These are phyloP conservation scores for Epichloe baconii DNA, from an alignment of 2,329 filamentous ascomycete species.

Conservation along the genomic window DNA sequence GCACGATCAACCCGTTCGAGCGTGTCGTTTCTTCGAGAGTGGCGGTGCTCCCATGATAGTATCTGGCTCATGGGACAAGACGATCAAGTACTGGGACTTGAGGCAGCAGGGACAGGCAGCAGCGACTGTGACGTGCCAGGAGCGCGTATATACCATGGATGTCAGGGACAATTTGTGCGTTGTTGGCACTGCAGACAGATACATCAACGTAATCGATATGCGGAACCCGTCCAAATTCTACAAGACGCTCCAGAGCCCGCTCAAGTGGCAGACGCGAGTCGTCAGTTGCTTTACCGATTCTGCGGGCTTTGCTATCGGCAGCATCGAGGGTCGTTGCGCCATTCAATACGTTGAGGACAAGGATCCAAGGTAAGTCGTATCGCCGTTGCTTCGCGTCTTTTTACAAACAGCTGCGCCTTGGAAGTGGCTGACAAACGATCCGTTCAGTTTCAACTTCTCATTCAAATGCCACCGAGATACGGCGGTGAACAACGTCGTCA, in stretches of 20 bases:
- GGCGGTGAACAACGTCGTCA: constrained; percentile 61
- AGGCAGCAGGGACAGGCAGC: constrained; percentile 47
- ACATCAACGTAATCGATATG: constrained; percentile 91
- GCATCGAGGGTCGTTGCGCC: constrained; percentile 91
- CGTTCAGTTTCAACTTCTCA: constrained; percentile 71
- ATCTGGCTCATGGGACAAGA: constrained; percentile 88
- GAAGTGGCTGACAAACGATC: background rate
- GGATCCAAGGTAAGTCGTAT: constrained; percentile 50
- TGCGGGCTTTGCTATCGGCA: constrained; percentile 84
- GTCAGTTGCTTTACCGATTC: constrained; percentile 92
- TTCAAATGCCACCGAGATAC: constrained; percentile 97
- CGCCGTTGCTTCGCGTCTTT: background rate
- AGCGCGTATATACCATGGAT: constrained; percentile 84
- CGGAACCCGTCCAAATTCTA: constrained; percentile 81
- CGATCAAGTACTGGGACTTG: constrained; percentile 79
- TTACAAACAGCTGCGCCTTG: background rate
- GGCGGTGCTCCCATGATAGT: constrained; percentile 68
- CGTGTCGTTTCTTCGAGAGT: constrained; percentile 64
- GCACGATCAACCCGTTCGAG: constrained; percentile 73
- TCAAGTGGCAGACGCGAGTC: constrained; percentile 96
- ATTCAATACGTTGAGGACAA: constrained; percentile 99
- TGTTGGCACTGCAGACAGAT: constrained; percentile 83
- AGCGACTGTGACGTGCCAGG: constrained; percentile 53
- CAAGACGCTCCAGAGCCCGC: constrained; percentile 88
- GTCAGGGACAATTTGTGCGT: constrained; percentile 80